Conservation (phyloP, 2,329 filamentous ascomycete species). For the Exophiala aquamarina region DNA sequence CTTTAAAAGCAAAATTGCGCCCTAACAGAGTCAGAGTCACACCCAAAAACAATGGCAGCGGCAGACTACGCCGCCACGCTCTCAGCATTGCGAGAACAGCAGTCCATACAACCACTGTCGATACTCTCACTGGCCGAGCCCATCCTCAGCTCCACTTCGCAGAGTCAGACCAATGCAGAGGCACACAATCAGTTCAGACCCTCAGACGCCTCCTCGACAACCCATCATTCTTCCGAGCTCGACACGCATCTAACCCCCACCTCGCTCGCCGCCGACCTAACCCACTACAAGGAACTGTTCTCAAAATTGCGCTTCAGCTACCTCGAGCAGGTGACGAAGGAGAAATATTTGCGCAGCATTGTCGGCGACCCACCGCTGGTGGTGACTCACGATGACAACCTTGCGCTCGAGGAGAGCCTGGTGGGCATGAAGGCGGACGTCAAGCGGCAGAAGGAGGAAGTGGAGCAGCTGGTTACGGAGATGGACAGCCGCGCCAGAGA, state of each 20-base stretch:
- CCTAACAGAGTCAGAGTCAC: background rate
- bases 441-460: conserved; percentile 76
- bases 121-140: conserved; percentile 33
- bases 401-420: conserved; percentile 70
- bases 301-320: conserved; percentile 96
- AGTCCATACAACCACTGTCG: conserved; percentile 34
- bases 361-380: conserved; percentile 87
- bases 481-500: conserved; percentile 70
- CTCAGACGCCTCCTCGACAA: conserved; percentile 50
- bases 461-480: conserved; percentile 69
- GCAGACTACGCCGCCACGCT: conserved; percentile 36
- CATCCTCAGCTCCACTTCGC: conserved; percentile 15
- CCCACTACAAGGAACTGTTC: conserved; percentile 89
- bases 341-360: conserved; percentile 92
- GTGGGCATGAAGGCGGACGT: conserved; percentile 70
- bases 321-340: conserved; percentile 97
- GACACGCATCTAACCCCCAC: conserved; percentile 62
- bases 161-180: conserved; percentile 6
- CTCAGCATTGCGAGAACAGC: conserved; percentile 21
- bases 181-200: conserved; percentile 36
- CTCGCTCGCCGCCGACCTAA: conserved; percentile 77
- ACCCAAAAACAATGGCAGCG: conserved; percentile 38
- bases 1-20: too few relatives aligned
- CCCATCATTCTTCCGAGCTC: conserved; percentile 62
- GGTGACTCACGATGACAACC: conserved; percentile 78